A percentile compares a stretch with the other conserved stretches of the same genome.
Conservation (phyloP, 163 green algal genomes). For the Chlamydomonas reinhardtii region DNA sequence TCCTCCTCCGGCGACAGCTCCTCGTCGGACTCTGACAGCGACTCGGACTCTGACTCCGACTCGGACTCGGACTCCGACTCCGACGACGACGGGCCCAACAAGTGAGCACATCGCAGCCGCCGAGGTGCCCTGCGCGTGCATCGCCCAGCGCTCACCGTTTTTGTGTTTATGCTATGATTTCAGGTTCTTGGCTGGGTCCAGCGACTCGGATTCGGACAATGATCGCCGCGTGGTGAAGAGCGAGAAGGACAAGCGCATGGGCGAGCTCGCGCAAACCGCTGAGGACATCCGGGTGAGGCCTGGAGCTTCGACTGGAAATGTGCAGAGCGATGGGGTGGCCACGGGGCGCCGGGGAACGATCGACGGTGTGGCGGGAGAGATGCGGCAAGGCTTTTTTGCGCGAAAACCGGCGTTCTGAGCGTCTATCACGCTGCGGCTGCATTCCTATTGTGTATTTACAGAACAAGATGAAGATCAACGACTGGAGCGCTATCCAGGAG, state of each 20-base stretch:
- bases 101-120: constrained; percentile 54
- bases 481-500: constrained; percentile 94
- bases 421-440: too few species aligned
- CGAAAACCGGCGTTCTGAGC: too few species aligned
- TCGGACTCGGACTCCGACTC: constrained; percentile 73
- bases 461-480: constrained; percentile 99
- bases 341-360: too few species aligned
- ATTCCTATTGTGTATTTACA: constrained; percentile 48
- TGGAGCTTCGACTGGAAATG: too few species aligned
- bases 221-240: constrained; percentile 89
- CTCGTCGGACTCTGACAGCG: constrained; percentile 55
- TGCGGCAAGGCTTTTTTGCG: too few species aligned
- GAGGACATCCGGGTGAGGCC: constrained; percentile 88
- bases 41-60: constrained; percentile 57
- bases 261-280: constrained; percentile 87
- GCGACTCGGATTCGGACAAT: constrained; percentile 86
- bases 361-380: not conserved
- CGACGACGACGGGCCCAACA: constrained; percentile 59
- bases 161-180: not conserved
- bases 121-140: not conserved
- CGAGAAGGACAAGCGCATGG: constrained; percentile 92
- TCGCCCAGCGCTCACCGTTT: not conserved
- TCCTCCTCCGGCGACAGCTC: constrained; percentile 43
- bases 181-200: constrained; percentile 85
- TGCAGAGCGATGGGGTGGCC: too few species aligned